A percentile compares a stretch with the other conserved stretches of the same genome.
These are phyloP conservation scores for Lepidium sativum DNA, from an alignment of 345 rosid genomes.

Conservation along the genomic window DNA sequence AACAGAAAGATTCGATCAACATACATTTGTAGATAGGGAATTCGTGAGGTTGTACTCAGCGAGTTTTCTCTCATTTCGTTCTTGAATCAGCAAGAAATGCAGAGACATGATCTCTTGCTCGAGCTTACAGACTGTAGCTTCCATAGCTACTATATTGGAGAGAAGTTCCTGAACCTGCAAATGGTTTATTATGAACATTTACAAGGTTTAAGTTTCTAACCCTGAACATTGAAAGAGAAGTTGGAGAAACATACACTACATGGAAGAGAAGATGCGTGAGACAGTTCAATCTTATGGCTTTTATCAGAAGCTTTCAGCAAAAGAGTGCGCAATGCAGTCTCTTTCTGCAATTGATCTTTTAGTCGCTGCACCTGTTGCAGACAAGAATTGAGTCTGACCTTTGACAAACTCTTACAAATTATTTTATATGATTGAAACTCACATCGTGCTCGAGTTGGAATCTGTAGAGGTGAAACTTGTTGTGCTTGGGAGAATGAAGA, in stretches of 20 bases:
- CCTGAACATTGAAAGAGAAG: not conserved
- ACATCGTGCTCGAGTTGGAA: constrained; percentile 30
- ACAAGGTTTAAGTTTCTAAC: not conserved
- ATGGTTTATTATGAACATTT: not conserved
- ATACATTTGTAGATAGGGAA: constrained; percentile 40
- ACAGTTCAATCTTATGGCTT: constrained; percentile 17
- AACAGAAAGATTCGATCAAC: not conserved
- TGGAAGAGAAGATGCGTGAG: constrained; percentile 21
- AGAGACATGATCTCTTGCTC: constrained; percentile 71
- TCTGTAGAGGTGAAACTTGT: constrained; percentile 17
- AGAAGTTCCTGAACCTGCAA: constrained; percentile 67
- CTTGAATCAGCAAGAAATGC: constrained; percentile 90
- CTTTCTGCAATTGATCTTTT: constrained; percentile 20
- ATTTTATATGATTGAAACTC: constrained; percentile 2
- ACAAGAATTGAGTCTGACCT: not conserved
- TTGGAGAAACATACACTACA: constrained; percentile 4
- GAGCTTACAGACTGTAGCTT: constrained; percentile 58
- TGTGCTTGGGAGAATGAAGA: constrained; percentile 17
- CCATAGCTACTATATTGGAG: constrained; percentile 48
- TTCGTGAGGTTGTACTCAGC: constrained; percentile 60
- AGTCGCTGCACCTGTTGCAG: constrained; percentile 23
- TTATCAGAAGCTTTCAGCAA: constrained; percentile 22
- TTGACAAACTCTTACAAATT: not conserved
- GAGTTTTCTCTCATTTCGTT: constrained; percentile 78
- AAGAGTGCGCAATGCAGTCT: constrained; percentile 15